Evolutionary conservation across 163 green algal genomes (phyloP).

Genomic region (Chlamydomonas reinhardtii): DNA sequence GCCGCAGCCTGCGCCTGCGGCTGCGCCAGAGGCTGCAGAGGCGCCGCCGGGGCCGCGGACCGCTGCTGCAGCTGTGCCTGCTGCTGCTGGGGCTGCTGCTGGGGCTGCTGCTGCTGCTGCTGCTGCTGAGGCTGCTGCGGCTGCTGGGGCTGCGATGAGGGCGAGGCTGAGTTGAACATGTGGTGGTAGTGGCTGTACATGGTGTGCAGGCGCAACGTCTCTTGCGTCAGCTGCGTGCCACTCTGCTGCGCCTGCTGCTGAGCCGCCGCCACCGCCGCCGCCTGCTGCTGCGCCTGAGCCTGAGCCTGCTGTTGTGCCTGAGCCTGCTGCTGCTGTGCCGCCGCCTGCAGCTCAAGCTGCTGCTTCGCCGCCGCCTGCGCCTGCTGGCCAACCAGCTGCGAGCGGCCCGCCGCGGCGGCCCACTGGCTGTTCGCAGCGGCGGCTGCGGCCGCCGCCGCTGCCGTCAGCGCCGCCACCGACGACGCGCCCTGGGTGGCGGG

Average conservation of each 20-base stretch:
- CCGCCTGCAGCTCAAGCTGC: not conserved
- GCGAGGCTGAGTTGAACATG: not conserved
- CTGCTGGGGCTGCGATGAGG: not conserved
- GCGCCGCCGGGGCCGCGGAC: not conserved
- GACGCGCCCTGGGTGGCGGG: not conserved
- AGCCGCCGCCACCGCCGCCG: not conserved
- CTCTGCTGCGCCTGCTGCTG: not conserved
- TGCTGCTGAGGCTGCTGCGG: not conserved
- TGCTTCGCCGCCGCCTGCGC: not conserved
- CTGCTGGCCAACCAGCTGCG: constrained; percentile 8
- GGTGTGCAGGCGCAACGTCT: constrained; percentile 6
- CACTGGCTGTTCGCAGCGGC: not conserved
- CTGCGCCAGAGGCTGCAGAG: not conserved
- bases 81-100: not conserved
- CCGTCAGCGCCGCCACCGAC: not conserved
- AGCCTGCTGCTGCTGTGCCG: not conserved
- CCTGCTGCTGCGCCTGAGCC: not conserved
- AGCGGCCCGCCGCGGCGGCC: not conserved
- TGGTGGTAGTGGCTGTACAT: not conserved
- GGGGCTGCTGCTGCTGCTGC: not conserved
- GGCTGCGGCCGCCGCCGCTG: not conserved
- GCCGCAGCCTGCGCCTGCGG: not conserved
- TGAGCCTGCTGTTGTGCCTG: not conserved
- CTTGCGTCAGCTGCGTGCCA: constrained; percentile 9
- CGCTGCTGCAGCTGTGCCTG: not conserved